Base-by-base conservation (phyloP, 805 yeast genomes). In the Phaffomyces opuntiae region DNA sequence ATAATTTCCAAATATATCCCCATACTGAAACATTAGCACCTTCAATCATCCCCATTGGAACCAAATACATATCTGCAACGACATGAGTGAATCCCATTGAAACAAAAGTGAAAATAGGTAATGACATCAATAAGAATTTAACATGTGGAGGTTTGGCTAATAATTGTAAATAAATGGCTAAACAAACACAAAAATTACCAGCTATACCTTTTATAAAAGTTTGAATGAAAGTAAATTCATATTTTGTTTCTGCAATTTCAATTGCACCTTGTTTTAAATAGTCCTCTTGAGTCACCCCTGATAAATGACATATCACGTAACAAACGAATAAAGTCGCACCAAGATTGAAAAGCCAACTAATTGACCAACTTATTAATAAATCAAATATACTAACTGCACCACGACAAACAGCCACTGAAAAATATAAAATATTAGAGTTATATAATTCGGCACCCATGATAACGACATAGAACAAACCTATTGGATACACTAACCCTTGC, bases 111-210 rank as follows among this genome's bases (percentile, higher is more conserved):
- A 84, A 83, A 14, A 86, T 71, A 1, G 95, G 95, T 19, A 85
- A 59, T 14, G 70, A 56, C 67, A 86, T 74, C 67, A 83, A 64
- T 7, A 82, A 40, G 27, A 82, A 69, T 54, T 83, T 84, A 33
- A 87, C 95, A 57, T 87, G 95, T 9, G 81, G 57, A 0, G 95
- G 95, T 57, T 82, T 83, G 7, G 84, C 85, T 80, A 86, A 75
- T 36, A 87, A 66, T 58, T 86, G 95, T 40, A 86, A 64, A 63
- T 83, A 86, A 9, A 85, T 80, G 2, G 89, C 95, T 27, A 86
- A 64, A 45, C 83, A 77, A 25, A 87, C 95, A 54, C 72, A 82
- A 57, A 85, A 86, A 62, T 87, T 87, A 31, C 93, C 89, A 1
- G 84, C 88, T 34, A 83, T 72, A 9, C 78, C 87, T 55, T 77